A percentile compares a stretch with the other conserved stretches of the same genome.
Evolutionary conservation across 345 rosid genomes (phyloP).

Genomic region (Hirschfeldia incana): DNA sequence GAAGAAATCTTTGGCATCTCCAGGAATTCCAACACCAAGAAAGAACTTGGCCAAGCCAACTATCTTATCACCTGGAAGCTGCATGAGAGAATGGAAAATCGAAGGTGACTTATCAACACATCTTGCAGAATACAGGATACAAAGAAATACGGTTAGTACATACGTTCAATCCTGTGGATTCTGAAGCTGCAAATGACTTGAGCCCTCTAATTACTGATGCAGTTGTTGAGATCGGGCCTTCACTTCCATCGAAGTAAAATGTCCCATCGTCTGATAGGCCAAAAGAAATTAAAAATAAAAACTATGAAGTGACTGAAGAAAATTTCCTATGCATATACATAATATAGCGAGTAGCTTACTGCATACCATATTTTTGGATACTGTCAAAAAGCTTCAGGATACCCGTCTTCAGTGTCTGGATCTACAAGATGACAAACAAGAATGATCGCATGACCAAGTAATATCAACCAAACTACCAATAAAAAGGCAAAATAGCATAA

Average conservation of each 20-base stretch:
- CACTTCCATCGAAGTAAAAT: slow-evolving; percentile 68
- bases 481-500: not conserved
- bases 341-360: not conserved
- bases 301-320: not conserved
- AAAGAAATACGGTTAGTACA: slow-evolving; percentile 26
- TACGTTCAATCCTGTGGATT: slow-evolving; percentile 60
- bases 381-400: slow-evolving; percentile 85
- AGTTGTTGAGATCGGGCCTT: slow-evolving; percentile 76
- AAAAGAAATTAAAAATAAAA: not conserved
- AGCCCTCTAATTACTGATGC: slow-evolving; percentile 86
- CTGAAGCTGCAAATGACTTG: slow-evolving; percentile 62
- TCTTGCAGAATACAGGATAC: slow-evolving; percentile 2
- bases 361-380: slow-evolving; percentile 76
- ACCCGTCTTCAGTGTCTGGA: slow-evolving; percentile 60
- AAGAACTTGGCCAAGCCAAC: slow-evolving; percentile 87
- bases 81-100: slow-evolving; percentile 50
- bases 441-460: not conserved
- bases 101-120: slow-evolving; percentile 20
- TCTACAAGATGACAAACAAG: slow-evolving; percentile 53
- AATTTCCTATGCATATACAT: not conserved
- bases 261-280: slow-evolving; percentile 75
- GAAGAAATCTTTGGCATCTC: slow-evolving; percentile 83
- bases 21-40: slow-evolving; percentile 85
- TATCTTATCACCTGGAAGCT: slow-evolving; percentile 78
- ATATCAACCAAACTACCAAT: slow-evolving; percentile 9